phyloP scores from a whole-genome alignment of 805 yeast species.

The Nakazawaea ishiwadae region DNA sequence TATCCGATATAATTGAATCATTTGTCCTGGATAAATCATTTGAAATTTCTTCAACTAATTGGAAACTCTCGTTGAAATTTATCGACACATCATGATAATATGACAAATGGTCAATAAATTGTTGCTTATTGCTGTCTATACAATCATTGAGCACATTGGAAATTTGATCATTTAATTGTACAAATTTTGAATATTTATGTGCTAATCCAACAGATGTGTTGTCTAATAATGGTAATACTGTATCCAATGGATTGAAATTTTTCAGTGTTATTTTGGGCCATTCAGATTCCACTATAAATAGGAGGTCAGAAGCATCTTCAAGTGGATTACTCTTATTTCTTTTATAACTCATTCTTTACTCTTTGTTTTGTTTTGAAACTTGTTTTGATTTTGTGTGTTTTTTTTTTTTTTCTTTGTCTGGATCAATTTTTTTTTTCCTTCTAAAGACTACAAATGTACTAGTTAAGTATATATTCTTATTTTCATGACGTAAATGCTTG shows the following conservation, averaged over 20 bases:
- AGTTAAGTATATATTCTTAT: no score
- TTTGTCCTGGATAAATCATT: conserved; percentile 48
- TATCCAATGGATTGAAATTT: conserved; percentile 76
- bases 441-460: background rate
- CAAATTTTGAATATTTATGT: conserved; percentile 63
- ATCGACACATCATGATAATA: conserved; percentile 70
- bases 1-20: conserved; percentile 55
- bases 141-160: conserved; percentile 56
- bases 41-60: conserved; percentile 22
- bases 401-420: background rate
- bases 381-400: background rate
- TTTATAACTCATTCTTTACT: conserved; percentile 1
- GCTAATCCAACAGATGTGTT: conserved; percentile 90
- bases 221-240: conserved; percentile 79
- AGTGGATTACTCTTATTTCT: background rate
- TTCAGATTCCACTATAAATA: conserved; percentile 28
- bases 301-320: conserved; percentile 11
- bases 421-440: background rate
- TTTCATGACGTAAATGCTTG: conserved; percentile 19
- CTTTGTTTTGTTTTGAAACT: background rate
- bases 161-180: conserved; percentile 51
- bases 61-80: conserved; percentile 51
- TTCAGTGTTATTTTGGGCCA: conserved; percentile 47
- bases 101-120: conserved; percentile 82
- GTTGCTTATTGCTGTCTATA: conserved; percentile 77